Base-by-base conservation (phyloP, 306 rosid species). In the Senna tora region DNA sequence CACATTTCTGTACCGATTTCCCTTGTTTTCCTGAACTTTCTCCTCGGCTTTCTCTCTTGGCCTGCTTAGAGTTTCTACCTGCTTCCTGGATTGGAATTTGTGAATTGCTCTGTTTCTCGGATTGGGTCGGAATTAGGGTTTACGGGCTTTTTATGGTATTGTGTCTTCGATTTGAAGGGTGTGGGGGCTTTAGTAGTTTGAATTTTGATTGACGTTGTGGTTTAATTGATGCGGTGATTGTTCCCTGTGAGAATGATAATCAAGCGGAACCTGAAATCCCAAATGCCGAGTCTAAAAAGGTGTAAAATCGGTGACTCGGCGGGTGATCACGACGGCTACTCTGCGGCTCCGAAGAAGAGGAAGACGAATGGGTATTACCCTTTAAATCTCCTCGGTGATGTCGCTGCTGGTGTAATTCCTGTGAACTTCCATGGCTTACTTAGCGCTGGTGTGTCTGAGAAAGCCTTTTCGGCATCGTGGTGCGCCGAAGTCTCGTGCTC, bases 271-370 rank as follows among this genome's bases (percentile, higher is more conserved):
- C 73, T 89, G 77, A 92, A 92, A 88, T 77, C 90, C 76, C 83
- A 86, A 89, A 92, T 92, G 96, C 97, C 90, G 87, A 82, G 83
- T 80, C 83, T 84, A 81, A 92, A 89, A 81, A 84, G 97, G 77
- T 34, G 82, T 79, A 89, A 67, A 75, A 80, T 79, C 72, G 74
- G 80, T 32, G 88, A 81, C 74, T 77, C 87, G 38, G 75, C 65
- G 12, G 86, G 84, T 19, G 96, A 87, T 45, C 90, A 76, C 25
- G 89, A 85, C 14, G 90, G 84, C 13, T 76, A 45, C 80, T 80
- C 81, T 2, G 85, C 65, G 11, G 51, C 73, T 28, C 64, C 75
- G 85, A 86, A 80, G 83, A 88, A 82, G 85, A 86, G 76, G 83
- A 87, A 80, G 77, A 58, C 53, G 0, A 82, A 70, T 60, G 96